Evolutionary conservation across 768 basidiomycete species (phyloP), one percentile per base, ranked within the genome.

Genomic region (Gymnopilus junonius): DNA sequence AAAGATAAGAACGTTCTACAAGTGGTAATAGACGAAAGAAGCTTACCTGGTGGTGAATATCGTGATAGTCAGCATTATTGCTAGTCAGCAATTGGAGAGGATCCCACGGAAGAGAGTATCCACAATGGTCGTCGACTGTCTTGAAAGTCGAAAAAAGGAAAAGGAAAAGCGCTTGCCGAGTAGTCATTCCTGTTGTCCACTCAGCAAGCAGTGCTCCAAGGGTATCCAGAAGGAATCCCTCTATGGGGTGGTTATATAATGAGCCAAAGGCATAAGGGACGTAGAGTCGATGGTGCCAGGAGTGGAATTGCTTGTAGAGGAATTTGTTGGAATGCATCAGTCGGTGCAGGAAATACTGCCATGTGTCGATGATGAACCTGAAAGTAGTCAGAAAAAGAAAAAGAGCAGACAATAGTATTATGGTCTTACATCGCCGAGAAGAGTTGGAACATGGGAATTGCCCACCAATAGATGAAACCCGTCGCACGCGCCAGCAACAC

Each of bases 331-430:
- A 77, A 78, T 99, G 97, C 90, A 97, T 94, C 43, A 80, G 76
- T 39, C 97, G 94, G 73, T 99, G 97, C 20, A 94, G 81, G 78
- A 96, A 95, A 77, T 99, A 99, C 75, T 99, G 96, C 95, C 95
- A 98, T 32, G 95, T 95, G 79, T 99, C 97, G 68, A 99, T 89
- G 62, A 95, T 72, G 75, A 97, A 93, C 81, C 97, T 97, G 11
- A 64, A 40, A 60, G n/a, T 70, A 35, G 40, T 61, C 58, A 61
- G 56, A 55, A 23, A 34, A 61, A 55, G 54, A 23, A 34, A 56
- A 56, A 35, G 14, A 14, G 58, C 37, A 42, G 14, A 42, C 27
- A 48, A 25, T 25, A 43, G 37, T 59, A 39, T n/a, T 39, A 59
- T 51, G 29, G 21, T n/a, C 8, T 88, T 72, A 98, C 97, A 95